Conservation (phyloP, 1,139 yeast species). For the Zygoascus hellenicus region DNA sequence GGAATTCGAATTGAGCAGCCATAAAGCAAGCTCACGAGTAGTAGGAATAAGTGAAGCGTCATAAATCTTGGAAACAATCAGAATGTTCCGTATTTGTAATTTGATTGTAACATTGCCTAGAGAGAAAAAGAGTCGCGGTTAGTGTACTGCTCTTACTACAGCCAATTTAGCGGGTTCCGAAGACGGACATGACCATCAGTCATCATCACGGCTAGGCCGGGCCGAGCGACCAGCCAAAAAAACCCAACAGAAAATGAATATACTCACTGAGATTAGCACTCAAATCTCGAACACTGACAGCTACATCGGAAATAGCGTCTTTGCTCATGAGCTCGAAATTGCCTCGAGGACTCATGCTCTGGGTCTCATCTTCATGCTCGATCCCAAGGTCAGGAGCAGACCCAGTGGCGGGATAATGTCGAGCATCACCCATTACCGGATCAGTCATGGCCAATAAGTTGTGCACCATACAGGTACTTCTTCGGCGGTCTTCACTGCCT, state of each 20-base stretch:
- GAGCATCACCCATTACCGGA: slow-evolving; percentile 2
- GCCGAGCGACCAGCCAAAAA: not conserved
- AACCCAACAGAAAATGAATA: not conserved
- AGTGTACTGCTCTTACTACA: not conserved
- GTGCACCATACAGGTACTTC: slow-evolving; percentile 23
- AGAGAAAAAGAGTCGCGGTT: not conserved
- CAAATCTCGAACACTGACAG: slow-evolving; percentile 38
- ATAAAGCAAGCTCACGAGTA: slow-evolving; percentile 53
- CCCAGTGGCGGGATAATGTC: slow-evolving; percentile 5
- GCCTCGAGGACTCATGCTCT: slow-evolving; percentile 12
- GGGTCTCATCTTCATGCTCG: not conserved
- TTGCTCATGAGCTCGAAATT: slow-evolving; percentile 28
- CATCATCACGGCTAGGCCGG: not conserved
- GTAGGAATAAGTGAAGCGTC: slow-evolving; percentile 53
- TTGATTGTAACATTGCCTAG: slow-evolving; percentile 44
- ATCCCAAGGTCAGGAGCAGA: slow-evolving; percentile 6
- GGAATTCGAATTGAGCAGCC: slow-evolving; percentile 44
- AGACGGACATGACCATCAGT: not conserved
- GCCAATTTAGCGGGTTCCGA: not conserved
- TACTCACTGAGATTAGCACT: slow-evolving; percentile 33
- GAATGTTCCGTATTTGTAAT: slow-evolving; percentile 50
- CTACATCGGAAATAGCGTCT: slow-evolving; percentile 38
- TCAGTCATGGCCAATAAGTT: slow-evolving; percentile 19
- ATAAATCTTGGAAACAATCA: slow-evolving; percentile 65
- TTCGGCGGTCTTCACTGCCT: slow-evolving; percentile 9